Conservation (phyloP, 108 stramenopile genomes). For the Hondaea fermentalgiana region DNA sequence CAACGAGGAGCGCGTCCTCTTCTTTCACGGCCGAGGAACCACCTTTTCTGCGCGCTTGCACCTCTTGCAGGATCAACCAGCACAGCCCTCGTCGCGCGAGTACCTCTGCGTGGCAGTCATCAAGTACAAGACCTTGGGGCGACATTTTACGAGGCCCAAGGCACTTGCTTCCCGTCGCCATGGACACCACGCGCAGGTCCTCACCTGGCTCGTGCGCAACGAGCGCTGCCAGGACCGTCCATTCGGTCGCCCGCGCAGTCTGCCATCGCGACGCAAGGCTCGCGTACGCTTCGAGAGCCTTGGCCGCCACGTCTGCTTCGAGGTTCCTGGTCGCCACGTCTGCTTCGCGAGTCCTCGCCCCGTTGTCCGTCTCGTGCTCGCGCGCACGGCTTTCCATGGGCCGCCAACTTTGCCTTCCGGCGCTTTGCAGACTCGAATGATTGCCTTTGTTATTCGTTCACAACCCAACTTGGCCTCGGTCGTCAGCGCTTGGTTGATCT, state of each 20-base stretch:
- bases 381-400: no score
- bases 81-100: neutral
- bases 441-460: no score
- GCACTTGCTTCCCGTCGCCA: neutral
- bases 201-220: neutral
- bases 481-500: no score
- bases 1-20: neutral
- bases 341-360: no score
- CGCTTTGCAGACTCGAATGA: no score
- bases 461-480: no score
- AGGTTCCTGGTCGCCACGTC: no score
- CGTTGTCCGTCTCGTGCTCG: no score
- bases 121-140: neutral
- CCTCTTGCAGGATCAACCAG: neutral
- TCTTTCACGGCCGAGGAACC: neutral
- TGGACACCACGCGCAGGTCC: neutral
- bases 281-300: neutral
- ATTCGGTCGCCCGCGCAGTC: neutral
- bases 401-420: no score
- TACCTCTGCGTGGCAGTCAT: neutral
- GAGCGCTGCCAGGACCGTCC: neutral
- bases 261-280: neutral
- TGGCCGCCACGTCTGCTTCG: neutral
- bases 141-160: neutral
- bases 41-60: neutral